Percentiles rank a stretch among this genome's conserved stretches.
Evolutionary conservation across 306 rosid genomes (phyloP).

Genomic region (Casuarina glauca): DNA sequence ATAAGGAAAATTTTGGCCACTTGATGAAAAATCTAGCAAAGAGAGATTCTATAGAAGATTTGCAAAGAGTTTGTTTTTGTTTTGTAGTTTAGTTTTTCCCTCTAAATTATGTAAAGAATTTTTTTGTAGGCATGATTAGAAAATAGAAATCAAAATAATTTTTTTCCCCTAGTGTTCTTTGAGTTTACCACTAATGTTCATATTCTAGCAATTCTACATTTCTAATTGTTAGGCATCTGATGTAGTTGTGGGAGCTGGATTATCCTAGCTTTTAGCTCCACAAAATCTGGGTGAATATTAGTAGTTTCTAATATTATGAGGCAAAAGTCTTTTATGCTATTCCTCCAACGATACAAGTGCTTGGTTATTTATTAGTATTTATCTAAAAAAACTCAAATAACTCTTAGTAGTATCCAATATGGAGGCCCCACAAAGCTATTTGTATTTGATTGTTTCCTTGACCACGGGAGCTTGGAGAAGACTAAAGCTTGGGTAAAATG

Average conservation of each 20-base stretch:
- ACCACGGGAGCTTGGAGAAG: constrained; percentile 27
- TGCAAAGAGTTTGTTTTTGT: too few relatives aligned
- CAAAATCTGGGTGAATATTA: constrained; percentile 72
- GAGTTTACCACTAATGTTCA: too few relatives aligned
- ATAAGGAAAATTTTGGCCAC: too few relatives aligned
- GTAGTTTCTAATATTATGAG: constrained; percentile 46
- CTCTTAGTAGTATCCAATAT: constrained; percentile 12
- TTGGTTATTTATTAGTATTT: neutral
- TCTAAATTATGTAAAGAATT: too few relatives aligned
- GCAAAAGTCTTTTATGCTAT: constrained; percentile 9
- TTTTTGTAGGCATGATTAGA: too few relatives aligned
- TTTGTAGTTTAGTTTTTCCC: too few relatives aligned
- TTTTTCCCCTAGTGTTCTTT: too few relatives aligned
- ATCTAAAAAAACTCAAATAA: constrained; percentile 14
- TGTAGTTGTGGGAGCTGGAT: constrained; percentile 99
- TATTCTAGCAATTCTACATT: too few relatives aligned
- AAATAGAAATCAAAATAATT: too few relatives aligned
- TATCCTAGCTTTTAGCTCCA: constrained; percentile 97
- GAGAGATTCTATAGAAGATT: too few relatives aligned
- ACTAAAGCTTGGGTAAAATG: constrained; percentile 11
- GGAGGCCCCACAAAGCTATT: constrained; percentile 21
- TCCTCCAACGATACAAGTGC: constrained; percentile 7
- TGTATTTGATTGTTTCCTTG: constrained; percentile 24
- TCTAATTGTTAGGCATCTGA: constrained; percentile 65
- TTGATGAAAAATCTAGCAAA: too few relatives aligned